Evolutionary conservation across 192 early-diverging fungal species (phyloP), one percentile per base, ranked within the genome.

Genomic region (Spinellus fusiger): DNA sequence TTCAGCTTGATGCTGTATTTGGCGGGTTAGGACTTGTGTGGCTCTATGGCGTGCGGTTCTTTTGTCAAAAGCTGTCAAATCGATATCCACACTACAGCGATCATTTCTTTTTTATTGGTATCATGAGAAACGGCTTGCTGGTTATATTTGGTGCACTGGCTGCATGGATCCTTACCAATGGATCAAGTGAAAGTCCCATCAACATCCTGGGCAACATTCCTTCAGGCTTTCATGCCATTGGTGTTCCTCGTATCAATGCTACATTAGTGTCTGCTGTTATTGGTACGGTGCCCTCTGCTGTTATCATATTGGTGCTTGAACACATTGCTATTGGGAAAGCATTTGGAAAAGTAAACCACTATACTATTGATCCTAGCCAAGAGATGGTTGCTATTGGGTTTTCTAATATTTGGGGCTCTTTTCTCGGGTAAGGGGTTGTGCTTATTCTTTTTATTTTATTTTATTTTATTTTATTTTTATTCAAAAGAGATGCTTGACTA

Each of bases 281-380:
- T 0, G 69, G 73, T 31, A 75, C 84, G 38, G 59, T 89, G 7
- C 79, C 84, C 29, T 80, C 84, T n/a, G 81, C 86, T 8, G 74
- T 87, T 26, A 71, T 97, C 5, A 85, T 94, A 48, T 70, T 86
- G 32, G 79, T 97, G 31, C 73, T 97, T 47, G 94, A 97, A 72
- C 93, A 95, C 62, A 86, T 94, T 70, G 91, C 92, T 23, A 89
- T 97, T 61, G 78, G 83, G 60, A 94, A 94, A 77, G 86, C 87
- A 4, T 95, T 92, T 79, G 94, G 89, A 26, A 81, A 91, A 47
- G 69, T 86, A 54, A 89, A 92, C 76, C 84, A 90, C 49, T 97
- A 97, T 77, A 81, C 74, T 34, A 69, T 83, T 20, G 73, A 73
- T 53, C 71, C 89, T 56, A 92, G 89, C 76, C 93, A 98, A 79